phyloP scores from a whole-genome alignment of 306 rosid genomes.

The Cucurbita pepo region DNA sequence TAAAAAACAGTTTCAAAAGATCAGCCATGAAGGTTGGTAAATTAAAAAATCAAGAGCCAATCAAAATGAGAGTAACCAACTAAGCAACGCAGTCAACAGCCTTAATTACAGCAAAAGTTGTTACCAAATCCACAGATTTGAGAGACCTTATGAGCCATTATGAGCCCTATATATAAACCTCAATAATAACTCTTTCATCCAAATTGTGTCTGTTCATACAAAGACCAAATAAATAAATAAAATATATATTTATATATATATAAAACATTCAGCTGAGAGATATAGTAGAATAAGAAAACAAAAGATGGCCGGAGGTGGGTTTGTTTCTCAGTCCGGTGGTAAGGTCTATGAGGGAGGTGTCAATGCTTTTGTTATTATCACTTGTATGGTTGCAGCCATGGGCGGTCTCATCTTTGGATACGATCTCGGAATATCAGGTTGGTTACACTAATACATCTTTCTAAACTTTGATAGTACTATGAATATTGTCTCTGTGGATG shows the following conservation, averaged over 20 bases:
- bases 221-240: too few relatives aligned
- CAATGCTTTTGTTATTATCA: constrained; percentile 10
- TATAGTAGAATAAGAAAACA: too few relatives aligned
- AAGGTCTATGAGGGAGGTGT: constrained; percentile 9
- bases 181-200: not conserved
- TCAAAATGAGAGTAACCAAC: not conserved
- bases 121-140: not conserved
- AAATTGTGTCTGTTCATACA: not conserved
- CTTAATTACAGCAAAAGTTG: not conserved
- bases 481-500: too few relatives aligned
- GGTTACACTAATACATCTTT: too few relatives aligned
- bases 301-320: constrained; percentile 21
- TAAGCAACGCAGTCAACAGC: not conserved
- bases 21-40: not conserved
- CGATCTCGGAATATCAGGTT: constrained; percentile 28
- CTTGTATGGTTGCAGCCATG: constrained; percentile 29
- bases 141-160: not conserved
- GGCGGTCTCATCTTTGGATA: constrained; percentile 45
- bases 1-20: not conserved
- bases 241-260: too few relatives aligned
- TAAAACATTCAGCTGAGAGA: not conserved
- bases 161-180: not conserved
- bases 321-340: constrained; percentile 13
- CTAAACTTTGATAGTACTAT: too few relatives aligned
- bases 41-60: not conserved